Evolutionary conservation across 345 rosid species (phyloP).

Genomic region (Euclidium syriacum): DNA sequence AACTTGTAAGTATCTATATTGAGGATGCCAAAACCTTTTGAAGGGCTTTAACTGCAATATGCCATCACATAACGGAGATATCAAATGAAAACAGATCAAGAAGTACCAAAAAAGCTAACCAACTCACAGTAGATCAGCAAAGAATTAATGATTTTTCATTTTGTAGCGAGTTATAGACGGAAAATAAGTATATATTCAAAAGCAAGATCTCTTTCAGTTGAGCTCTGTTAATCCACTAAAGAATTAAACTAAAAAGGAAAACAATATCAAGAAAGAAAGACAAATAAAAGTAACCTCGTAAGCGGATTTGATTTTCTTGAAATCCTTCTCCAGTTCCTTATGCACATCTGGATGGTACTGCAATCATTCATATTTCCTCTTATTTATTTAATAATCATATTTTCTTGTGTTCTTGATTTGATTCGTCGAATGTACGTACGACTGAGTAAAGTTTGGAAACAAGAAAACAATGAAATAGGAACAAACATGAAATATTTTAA

Average conservation of each 20-base stretch:
- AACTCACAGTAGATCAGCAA: too few species aligned
- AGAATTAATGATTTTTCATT: neutral
- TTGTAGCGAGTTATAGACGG: too few species aligned
- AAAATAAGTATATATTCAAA: too few species aligned
- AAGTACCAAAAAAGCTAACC: too few species aligned
- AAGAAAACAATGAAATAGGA: neutral
- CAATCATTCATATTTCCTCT: neutral
- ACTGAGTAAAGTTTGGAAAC: neutral
- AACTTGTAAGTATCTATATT: neutral
- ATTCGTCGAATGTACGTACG: neutral
- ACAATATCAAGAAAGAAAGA: neutral
- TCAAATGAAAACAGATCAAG: neutral
- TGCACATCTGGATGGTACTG: conserved; percentile 36
- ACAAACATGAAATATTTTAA: neutral
- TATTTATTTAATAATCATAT: neutral
- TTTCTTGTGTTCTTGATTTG: neutral
- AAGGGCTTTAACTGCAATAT: neutral
- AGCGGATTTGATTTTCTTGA: conserved; percentile 33
- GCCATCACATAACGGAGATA: neutral
- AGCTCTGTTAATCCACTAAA: neutral
- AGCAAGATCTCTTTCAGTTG: neutral
- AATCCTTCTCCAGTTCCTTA: conserved; percentile 27
- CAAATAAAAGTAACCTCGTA: conserved; percentile 25
- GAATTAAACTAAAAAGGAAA: neutral
- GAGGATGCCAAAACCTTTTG: neutral